Evolutionary conservation across 805 yeast genomes (phyloP).

Genomic region (Peterozyma xylosa): DNA sequence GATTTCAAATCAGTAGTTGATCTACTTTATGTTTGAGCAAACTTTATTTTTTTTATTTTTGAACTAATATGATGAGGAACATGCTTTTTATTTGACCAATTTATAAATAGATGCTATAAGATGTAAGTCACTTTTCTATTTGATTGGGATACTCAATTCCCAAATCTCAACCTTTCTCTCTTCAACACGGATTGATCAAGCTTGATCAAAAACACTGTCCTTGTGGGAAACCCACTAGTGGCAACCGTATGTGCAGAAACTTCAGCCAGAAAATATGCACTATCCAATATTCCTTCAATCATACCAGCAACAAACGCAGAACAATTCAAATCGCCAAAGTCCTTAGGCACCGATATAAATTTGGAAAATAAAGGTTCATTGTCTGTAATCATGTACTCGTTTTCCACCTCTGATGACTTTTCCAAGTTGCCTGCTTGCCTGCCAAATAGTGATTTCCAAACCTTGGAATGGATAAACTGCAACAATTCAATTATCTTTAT

Average conservation of each 20-base stretch:
- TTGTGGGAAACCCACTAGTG: constrained; percentile 43
- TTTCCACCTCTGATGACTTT: constrained; percentile 45
- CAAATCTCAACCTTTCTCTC: constrained; percentile 43
- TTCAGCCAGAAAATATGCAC: constrained; percentile 61
- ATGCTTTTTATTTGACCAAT: too few relatives aligned
- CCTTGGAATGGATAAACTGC: constrained; percentile 64
- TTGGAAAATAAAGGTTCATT: constrained; percentile 63
- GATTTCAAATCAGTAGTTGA: too few relatives aligned
- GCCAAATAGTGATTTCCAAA: constrained; percentile 74
- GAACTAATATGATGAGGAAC: too few relatives aligned
- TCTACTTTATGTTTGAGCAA: too few relatives aligned
- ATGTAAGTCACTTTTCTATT: too few relatives aligned
- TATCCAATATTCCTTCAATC: constrained; percentile 73
- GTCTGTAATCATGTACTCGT: constrained; percentile 74
- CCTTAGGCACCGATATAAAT: constrained; percentile 72
- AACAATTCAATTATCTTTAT: constrained; percentile 64
- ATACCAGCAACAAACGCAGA: constrained; percentile 82
- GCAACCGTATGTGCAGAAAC: constrained; percentile 84
- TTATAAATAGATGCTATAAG: too few relatives aligned
- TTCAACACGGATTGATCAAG: constrained; percentile 52
- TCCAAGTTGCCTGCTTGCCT: constrained; percentile 49
- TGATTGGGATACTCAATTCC: constrained; percentile 12
- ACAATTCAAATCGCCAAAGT: constrained; percentile 69
- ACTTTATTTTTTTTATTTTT: too few relatives aligned
- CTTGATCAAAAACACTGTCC: constrained; percentile 72